A percentile compares a stretch with the other conserved stretches of the same genome.
Conservation (phyloP, 2,329 filamentous ascomycete species). For the Dendrostoma leiphaemia region DNA sequence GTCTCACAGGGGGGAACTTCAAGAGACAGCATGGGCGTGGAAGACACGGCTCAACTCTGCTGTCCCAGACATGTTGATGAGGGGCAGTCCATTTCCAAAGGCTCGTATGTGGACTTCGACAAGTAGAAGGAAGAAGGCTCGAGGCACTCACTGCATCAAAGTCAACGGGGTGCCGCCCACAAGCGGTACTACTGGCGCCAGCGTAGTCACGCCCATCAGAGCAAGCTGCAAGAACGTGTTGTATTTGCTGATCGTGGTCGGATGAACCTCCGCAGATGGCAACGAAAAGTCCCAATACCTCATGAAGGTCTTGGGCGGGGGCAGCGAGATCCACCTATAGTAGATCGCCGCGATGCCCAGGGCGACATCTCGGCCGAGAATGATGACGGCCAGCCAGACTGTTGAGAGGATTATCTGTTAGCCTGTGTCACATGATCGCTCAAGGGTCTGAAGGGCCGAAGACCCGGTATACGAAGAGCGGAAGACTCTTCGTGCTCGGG, state of each 20-base stretch:
- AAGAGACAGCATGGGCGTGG: too few relatives aligned
- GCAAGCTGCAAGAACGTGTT: conserved; percentile 92
- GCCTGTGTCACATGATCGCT: background rate
- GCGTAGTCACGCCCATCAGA: conserved; percentile 80
- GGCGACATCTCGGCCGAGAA: conserved; percentile 83
- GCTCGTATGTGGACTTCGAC: background rate
- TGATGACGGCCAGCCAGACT: conserved; percentile 88
- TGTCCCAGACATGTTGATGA: background rate
- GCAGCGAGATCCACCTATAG: conserved; percentile 92
- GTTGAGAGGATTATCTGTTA: conserved; percentile 3
- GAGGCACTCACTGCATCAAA: conserved; percentile 59
- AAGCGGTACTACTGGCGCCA: conserved; percentile 69
- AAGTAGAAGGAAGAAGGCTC: background rate
- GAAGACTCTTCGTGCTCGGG: background rate
- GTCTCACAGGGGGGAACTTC: too few relatives aligned
- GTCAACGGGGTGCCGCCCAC: conserved; percentile 55
- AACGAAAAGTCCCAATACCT: conserved; percentile 98
- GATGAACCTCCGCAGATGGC: conserved; percentile 79
- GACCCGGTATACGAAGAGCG: background rate
- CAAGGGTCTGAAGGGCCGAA: too few relatives aligned
- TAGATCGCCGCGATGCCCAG: conserved; percentile 86
- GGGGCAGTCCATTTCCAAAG: background rate
- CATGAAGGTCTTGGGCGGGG: conserved; percentile 85
- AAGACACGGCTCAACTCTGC: background rate
- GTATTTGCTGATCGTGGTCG: conserved; percentile 82